Evolutionary conservation across 2,329 filamentous ascomycete genomes (phyloP).

Genomic region (Phialophora verrucosa): DNA sequence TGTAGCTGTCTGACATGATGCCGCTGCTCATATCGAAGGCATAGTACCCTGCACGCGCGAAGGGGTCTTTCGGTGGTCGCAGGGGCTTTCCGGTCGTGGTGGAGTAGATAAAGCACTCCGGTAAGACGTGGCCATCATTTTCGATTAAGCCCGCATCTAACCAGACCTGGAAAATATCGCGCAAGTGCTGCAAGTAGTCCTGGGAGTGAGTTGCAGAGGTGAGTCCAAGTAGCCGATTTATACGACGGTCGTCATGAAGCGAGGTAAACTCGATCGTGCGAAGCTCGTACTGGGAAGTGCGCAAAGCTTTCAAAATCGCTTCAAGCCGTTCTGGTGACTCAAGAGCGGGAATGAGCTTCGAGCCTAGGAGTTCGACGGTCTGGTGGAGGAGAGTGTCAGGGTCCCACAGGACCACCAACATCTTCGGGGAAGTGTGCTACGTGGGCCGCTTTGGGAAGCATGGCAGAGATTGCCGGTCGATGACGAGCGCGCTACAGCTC

Average conservation of each 20-base stretch:
- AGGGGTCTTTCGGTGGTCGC: constrained; percentile 36
- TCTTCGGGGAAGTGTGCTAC: constrained; percentile 25
- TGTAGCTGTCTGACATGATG: constrained; percentile 36
- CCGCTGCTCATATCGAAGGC: constrained; percentile 41
- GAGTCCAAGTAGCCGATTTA: constrained; percentile 21
- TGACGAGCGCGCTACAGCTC: neutral
- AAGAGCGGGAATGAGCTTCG: constrained; percentile 36
- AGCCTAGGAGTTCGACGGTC: constrained; percentile 38
- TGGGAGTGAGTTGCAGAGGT: constrained; percentile 31
- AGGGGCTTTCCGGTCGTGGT: constrained; percentile 30
- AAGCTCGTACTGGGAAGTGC: constrained; percentile 29
- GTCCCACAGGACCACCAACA: constrained; percentile 40
- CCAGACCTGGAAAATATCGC: constrained; percentile 36
- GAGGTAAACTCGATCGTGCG: constrained; percentile 23
- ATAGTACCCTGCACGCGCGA: constrained; percentile 39
- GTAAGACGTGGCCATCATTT: constrained; percentile 34
- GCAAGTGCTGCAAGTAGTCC: constrained; percentile 37
- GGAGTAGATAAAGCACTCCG: constrained; percentile 37
- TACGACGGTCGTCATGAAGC: constrained; percentile 16
- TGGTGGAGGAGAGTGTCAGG: constrained; percentile 38
- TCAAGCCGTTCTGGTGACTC: constrained; percentile 37
- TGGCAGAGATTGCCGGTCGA: constrained; percentile 14
- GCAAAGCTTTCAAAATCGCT: constrained; percentile 35
- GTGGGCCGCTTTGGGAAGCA: constrained; percentile 12
- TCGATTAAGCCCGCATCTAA: constrained; percentile 33